phyloP scores from a whole-genome alignment of 2,329 filamentous ascomycete genomes.

The Cryphonectria naterciae region DNA sequence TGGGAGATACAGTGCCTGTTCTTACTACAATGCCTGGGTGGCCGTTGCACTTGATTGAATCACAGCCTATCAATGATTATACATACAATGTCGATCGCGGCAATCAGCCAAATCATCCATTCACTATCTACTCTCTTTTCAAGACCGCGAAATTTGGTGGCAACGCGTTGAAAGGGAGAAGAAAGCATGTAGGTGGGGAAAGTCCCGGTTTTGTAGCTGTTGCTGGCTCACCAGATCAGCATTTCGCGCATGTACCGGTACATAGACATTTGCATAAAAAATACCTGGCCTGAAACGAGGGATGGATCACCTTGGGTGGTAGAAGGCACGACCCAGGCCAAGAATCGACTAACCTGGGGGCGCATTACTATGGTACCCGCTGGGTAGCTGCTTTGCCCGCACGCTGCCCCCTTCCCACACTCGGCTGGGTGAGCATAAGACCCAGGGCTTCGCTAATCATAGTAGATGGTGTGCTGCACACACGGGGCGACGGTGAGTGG shows the following conservation, averaged over 20 bases:
- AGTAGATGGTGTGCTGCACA: conserved; percentile 4
- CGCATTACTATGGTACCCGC: not conserved
- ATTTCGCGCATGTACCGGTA: conserved; percentile 19
- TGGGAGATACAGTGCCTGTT: not conserved
- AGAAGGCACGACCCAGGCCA: conserved; percentile 1
- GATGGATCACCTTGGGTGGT: not conserved
- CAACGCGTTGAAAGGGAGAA: conserved; percentile 1
- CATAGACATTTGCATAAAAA: conserved; percentile 19
- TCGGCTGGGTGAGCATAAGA: not conserved
- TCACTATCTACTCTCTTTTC: not conserved
- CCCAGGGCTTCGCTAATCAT: not conserved
- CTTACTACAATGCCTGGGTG: not conserved
- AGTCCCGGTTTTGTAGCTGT: conserved; percentile 18
- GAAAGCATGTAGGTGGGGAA: conserved; percentile 3
- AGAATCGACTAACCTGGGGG: not conserved
- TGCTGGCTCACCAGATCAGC: conserved; percentile 11
- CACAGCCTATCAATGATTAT: not conserved
- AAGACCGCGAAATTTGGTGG: not conserved
- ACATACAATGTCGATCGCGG: not conserved
- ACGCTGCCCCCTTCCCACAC: not conserved
- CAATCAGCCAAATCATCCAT: not conserved
- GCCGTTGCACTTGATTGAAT: not conserved
- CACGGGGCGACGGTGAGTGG: not conserved
- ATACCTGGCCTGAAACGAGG: conserved; percentile 15
- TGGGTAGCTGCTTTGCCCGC: not conserved